Evolutionary conservation across 2,329 filamentous ascomycete species (phyloP).

Genomic region (Aspergillus spinulosporus): DNA sequence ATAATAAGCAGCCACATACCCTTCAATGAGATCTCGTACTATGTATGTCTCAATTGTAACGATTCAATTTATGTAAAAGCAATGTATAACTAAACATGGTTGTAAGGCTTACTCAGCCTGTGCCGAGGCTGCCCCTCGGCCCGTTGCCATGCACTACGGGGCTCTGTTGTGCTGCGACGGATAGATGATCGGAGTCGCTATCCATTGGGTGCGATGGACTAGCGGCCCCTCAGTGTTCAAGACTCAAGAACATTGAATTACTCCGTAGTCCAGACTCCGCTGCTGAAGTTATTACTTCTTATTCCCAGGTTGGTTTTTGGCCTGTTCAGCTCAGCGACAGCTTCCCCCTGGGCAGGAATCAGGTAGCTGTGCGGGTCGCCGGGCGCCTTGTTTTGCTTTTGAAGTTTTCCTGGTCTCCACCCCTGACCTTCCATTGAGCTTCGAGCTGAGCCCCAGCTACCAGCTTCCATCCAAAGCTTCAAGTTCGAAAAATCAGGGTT

Average conservation of each 20-base stretch:
- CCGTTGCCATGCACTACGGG: slow-evolving; percentile 30
- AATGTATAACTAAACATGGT: background rate
- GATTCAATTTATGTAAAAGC: background rate
- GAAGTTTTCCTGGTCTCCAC: slow-evolving; percentile 13
- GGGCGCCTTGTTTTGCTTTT: slow-evolving; percentile 16
- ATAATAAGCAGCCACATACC: slow-evolving; percentile 30
- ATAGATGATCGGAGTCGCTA: slow-evolving; percentile 21
- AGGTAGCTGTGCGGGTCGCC: slow-evolving; percentile 20
- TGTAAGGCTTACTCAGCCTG: slow-evolving; percentile 6
- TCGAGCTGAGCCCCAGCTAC: background rate
- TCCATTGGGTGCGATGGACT: slow-evolving; percentile 24
- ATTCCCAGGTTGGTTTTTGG: slow-evolving; percentile 13
- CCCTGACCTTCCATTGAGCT: slow-evolving; percentile 14
- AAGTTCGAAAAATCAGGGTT: background rate
- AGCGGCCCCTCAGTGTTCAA: slow-evolving; percentile 9
- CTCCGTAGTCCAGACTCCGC: slow-evolving; percentile 8
- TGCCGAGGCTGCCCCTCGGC: slow-evolving; percentile 7
- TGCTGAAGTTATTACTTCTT: background rate
- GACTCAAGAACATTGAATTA: slow-evolving; percentile 8
- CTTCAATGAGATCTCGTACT: background rate
- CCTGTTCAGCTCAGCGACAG: slow-evolving; percentile 19
- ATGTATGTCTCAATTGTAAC: background rate
- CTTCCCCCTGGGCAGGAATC: slow-evolving; percentile 16
- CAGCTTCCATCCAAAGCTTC: background rate
- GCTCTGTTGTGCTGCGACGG: slow-evolving; percentile 19